phyloP scores from a whole-genome alignment of 2,329 filamentous ascomycete genomes.

The Neoascochyta sp. region DNA sequence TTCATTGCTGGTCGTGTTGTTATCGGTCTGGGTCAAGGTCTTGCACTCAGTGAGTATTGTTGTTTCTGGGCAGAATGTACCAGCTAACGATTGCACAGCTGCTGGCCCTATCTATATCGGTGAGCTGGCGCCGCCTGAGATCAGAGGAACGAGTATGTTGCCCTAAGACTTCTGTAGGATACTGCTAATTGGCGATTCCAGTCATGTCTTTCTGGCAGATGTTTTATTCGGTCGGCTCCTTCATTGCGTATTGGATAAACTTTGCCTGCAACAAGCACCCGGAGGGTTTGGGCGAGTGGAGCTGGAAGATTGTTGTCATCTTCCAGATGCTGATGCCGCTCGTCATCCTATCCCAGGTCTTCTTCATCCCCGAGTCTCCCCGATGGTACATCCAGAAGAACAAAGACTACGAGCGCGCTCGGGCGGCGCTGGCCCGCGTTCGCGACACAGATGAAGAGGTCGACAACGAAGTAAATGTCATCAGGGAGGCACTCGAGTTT shows the following conservation, averaged over 20 bases:
- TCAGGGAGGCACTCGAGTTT: constrained; percentile 66
- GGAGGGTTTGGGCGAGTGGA: constrained; percentile 61
- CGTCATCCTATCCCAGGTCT: constrained; percentile 58
- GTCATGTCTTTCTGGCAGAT: constrained; percentile 67
- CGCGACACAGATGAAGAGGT: constrained; percentile 63
- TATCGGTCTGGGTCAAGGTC: constrained; percentile 67
- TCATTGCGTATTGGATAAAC: constrained; percentile 62
- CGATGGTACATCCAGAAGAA: constrained; percentile 64
- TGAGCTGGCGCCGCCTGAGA: constrained; percentile 61
- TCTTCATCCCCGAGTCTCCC: constrained; percentile 63
- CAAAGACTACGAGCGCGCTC: constrained; percentile 59
- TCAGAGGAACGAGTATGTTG: constrained; percentile 66
- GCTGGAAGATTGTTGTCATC: constrained; percentile 69
- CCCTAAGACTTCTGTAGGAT: no score
- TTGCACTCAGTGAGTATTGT: constrained; percentile 55
- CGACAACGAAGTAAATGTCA: constrained; percentile 62
- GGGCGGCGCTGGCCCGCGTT: constrained; percentile 55
- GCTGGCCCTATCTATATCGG: constrained; percentile 69
- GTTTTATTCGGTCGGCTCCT: constrained; percentile 62
- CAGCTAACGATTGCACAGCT: constrained; percentile 39
- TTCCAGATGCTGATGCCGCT: constrained; percentile 67
- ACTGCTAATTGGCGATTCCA: no score
- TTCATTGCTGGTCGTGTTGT: constrained; percentile 67
- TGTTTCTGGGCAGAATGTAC: neutral
- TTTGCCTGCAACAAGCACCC: constrained; percentile 59